These are phyloP conservation scores for Lipomyces mesembrius DNA, from an alignment of 805 yeast species.

Conservation along the genomic window DNA sequence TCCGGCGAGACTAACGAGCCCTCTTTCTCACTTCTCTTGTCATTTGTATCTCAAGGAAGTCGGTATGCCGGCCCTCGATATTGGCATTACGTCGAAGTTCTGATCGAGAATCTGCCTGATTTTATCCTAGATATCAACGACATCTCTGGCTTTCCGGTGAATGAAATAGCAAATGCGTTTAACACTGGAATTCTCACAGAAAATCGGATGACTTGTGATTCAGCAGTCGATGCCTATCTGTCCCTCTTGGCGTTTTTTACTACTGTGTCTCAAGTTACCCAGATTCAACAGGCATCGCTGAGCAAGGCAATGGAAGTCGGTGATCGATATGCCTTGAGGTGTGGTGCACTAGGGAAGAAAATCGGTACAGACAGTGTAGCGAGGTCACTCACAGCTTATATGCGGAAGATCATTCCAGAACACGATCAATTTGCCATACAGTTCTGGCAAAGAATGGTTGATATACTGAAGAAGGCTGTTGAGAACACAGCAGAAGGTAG, in stretches of 20 bases:
- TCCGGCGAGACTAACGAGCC: conserved; percentile 20
- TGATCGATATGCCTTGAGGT: conserved; percentile 8
- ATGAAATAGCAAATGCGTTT: conserved; percentile 15
- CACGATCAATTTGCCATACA: conserved; percentile 19
- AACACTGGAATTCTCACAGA: conserved; percentile 22
- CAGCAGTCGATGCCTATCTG: conserved; percentile 30
- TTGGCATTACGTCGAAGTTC: conserved; percentile 25
- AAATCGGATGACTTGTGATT: conserved; percentile 17
- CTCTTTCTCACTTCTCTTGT: conserved; percentile 20
- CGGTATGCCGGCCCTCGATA: conserved; percentile 23
- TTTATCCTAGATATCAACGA: conserved; percentile 18
- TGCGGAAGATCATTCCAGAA: conserved; percentile 19
- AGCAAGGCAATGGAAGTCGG: conserved; percentile 9
- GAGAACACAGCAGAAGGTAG: not conserved
- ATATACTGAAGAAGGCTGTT: not conserved
- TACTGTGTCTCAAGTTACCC: conserved; percentile 20
- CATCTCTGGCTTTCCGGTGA: not conserved
- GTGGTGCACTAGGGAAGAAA: conserved; percentile 17
- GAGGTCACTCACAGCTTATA: conserved; percentile 13
- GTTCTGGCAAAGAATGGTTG: conserved; percentile 18
- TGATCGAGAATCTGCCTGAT: conserved; percentile 27
- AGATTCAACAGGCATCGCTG: conserved; percentile 13
- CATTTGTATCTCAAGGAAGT: conserved; percentile 32
- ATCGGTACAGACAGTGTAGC: conserved; percentile 24
- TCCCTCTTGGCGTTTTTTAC: conserved; percentile 26